phyloP scores from a whole-genome alignment of 202 grass and related monocot genomes.

The Panicum hallii region DNA sequence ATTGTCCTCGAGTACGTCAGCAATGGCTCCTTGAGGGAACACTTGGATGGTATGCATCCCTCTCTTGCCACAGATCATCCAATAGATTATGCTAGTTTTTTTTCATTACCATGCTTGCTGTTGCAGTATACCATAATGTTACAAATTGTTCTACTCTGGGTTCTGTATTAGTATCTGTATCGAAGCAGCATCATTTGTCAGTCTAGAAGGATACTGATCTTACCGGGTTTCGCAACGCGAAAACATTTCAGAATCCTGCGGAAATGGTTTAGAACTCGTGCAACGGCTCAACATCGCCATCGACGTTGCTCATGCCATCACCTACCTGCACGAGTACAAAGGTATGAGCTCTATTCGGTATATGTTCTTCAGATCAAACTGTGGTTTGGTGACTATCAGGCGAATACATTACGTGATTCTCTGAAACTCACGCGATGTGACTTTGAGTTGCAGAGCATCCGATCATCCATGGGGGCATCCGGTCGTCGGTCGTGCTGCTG shows the following conservation, averaged over 20 bases:
- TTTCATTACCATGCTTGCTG: neutral
- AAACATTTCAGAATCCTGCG: constrained; percentile 49
- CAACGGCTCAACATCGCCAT: constrained; percentile 68
- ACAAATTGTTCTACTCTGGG: neutral
- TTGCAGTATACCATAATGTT: neutral
- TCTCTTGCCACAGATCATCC: neutral
- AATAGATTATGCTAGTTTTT: neutral
- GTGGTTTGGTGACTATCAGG: neutral
- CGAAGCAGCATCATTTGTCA: neutral
- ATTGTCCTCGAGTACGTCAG: constrained; percentile 54
- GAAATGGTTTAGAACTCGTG: constrained; percentile 55
- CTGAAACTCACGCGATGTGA: neutral
- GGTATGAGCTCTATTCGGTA: constrained; percentile 14
- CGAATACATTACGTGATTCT: neutral
- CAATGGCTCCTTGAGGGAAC: constrained; percentile 70
- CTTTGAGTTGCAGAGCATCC: constrained; percentile 48
- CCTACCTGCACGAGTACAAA: constrained; percentile 57
- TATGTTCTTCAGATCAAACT: neutral
- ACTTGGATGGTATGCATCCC: constrained; percentile 56
- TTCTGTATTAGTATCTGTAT: neutral
- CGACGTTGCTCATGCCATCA: constrained; percentile 66
- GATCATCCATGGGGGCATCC: constrained; percentile 86
- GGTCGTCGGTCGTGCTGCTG: constrained; percentile 79
- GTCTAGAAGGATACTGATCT: constrained; percentile 8
- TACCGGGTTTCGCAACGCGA: neutral